Conservation (phyloP, 371 early-diverging fungal species). For the Syncephalastrum sp. region DNA sequence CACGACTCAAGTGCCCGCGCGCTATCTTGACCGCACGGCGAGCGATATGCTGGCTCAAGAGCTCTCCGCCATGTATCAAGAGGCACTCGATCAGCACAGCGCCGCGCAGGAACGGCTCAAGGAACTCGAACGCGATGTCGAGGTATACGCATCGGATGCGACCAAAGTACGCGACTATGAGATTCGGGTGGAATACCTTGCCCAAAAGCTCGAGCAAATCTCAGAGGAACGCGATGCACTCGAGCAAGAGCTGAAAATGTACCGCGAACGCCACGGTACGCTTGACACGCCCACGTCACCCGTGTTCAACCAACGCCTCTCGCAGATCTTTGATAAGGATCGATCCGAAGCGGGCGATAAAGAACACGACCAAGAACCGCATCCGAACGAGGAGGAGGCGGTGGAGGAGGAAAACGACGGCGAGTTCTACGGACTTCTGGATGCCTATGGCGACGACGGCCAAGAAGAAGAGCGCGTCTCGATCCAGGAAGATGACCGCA, state of each 20-base stretch:
- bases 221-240: constrained; percentile 39
- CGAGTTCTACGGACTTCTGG: constrained; percentile 27
- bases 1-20: constrained; percentile 1
- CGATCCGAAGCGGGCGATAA: constrained; percentile 12
- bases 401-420: constrained; percentile 22
- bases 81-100: constrained; percentile 20
- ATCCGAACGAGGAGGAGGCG: constrained; percentile 15
- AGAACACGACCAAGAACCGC: constrained; percentile 1
- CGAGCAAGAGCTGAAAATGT: constrained; percentile 27
- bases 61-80: constrained; percentile 24
- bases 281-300: constrained; percentile 24
- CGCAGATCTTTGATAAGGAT: constrained; percentile 10
- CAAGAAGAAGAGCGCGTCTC: constrained; percentile 4
- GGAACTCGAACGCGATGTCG: constrained; percentile 27
- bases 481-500: constrained; percentile 5
- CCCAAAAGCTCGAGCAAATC: constrained; percentile 39
- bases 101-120: constrained; percentile 23
- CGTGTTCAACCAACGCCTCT: constrained; percentile 18
- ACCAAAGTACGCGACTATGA: constrained; percentile 47
- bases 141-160: constrained; percentile 27
- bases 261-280: constrained; percentile 12
- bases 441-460: constrained; percentile 35
- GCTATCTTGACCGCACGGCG: constrained; percentile 3
- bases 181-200: constrained; percentile 42
- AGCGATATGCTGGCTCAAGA: constrained; percentile 22